Base-by-base conservation (phyloP, 2,329 filamentous ascomycete genomes). In the Diaporthe velutina region DNA sequence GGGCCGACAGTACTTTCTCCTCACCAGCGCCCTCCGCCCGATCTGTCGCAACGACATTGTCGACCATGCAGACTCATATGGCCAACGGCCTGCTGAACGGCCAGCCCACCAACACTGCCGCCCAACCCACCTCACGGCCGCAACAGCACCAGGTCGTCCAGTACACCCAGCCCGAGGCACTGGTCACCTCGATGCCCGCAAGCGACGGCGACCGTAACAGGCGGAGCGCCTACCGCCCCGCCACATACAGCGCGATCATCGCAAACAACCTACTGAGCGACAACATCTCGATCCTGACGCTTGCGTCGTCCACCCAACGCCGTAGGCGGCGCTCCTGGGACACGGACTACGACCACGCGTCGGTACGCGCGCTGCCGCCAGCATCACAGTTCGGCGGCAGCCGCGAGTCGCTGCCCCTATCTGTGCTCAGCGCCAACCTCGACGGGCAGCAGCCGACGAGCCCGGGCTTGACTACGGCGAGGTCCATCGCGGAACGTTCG, bases 221-320 rank as follows among this genome's bases (percentile, higher is more conserved):
- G 28, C 74, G 74, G 52, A 80, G 85, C 75, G 77, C 83, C 80
- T 80, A 85, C 70, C 89, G 92, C 78, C 93, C 93, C 3, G 90
- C 91, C 7, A 96, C 93, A 0, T 96, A 96, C 82, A 90, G 88
- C 68, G 90, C 90, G n/a, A 94, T 94, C 2, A 96, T 93, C 0
- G 94, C 94, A 70, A 95, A 96, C 83, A 95, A 94, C 79, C 88
- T 96, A 8, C 86, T 96, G 45, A 95, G 93, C 1, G 95, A 97
- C 82, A 95, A 97, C 81, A 95, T 95, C 30, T 96, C 94, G 35
- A 96, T 97, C 78, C 85, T 97, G 75, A 97, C 95, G 0, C 88
- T 97, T 19, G 95, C 95, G 3, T 96, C 94, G 5, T 96, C 94
- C 0, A 95, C 93, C 77, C 95, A 96, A 84, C 91, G 93, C 50